Evolutionary conservation across 1,284 basidiomycete genomes (phyloP).

Genomic region (Austroboletus niveus): DNA sequence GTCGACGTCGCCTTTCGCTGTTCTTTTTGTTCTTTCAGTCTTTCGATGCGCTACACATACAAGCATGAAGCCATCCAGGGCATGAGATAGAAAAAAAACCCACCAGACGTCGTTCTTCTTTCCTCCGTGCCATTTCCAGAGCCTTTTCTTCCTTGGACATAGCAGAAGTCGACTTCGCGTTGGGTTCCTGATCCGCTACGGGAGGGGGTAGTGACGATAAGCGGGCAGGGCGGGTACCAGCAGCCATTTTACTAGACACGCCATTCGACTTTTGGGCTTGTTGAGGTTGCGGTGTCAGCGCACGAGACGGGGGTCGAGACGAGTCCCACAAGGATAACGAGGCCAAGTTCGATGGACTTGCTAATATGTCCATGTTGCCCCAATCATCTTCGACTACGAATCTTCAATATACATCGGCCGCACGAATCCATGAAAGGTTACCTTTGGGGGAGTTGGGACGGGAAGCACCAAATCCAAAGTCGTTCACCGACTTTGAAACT

Average conservation of each 20-base stretch:
- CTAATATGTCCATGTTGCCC: slow-evolving; percentile 17
- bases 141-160: slow-evolving; percentile 88
- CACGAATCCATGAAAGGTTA: neutral
- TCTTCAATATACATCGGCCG: neutral
- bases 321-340: slow-evolving; percentile 19
- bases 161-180: slow-evolving; percentile 23
- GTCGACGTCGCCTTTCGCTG: slow-evolving; percentile 33
- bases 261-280: slow-evolving; percentile 6
- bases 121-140: slow-evolving; percentile 81
- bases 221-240: slow-evolving; percentile 25
- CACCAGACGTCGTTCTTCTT: slow-evolving; percentile 85
- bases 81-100: slow-evolving; percentile 15
- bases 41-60: slow-evolving; percentile 55
- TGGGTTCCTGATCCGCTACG: slow-evolving; percentile 7
- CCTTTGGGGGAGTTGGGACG: slow-evolving; percentile 16
- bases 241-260: neutral
- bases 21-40: slow-evolving; percentile 66
- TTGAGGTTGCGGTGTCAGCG: slow-evolving; percentile 20
- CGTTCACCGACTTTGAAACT: slow-evolving; percentile 25
- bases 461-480: slow-evolving; percentile 22
- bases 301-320: slow-evolving; percentile 12
- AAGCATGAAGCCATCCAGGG: neutral
- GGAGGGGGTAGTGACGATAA: slow-evolving; percentile 23
- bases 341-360: slow-evolving; percentile 1
- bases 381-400: slow-evolving; percentile 20